These are phyloP conservation scores for Blastocystis sp. DNA, from an alignment of 352 stramenopile genomes.

Conservation along the genomic window DNA sequence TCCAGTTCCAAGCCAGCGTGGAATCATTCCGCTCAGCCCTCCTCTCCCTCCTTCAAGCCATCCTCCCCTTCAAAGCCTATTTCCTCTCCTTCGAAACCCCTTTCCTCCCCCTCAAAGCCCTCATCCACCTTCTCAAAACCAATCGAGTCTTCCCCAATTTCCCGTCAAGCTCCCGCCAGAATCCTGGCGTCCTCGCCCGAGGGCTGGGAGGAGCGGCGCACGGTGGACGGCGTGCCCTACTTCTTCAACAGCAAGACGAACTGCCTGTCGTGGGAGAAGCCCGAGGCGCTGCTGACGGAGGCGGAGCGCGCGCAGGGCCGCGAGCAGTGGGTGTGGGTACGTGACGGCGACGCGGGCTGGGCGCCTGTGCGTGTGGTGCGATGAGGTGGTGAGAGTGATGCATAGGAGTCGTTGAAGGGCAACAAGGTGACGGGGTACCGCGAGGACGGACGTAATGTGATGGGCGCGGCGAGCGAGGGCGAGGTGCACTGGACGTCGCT, in stretches of 20 bases:
- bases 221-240: conserved; percentile 75
- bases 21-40: background rate
- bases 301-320: conserved; percentile 73
- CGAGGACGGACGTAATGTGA: conserved; percentile 52
- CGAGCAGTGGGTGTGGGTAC: conserved; percentile 75
- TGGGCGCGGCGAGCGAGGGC: conserved; percentile 60
- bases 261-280: conserved; percentile 76
- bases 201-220: conserved; percentile 75
- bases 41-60: background rate
- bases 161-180: background rate
- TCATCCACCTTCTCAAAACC: background rate
- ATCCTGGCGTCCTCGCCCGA: background rate
- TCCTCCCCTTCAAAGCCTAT: background rate
- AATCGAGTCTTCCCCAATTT: background rate
- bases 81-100: background rate
- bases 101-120: background rate
- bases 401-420: conserved; percentile 44
- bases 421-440: background rate
- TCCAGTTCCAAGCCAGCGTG: background rate
- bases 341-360: conserved; percentile 71
- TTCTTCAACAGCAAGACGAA: conserved; percentile 75
- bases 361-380: conserved; percentile 70
- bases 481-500: conserved; percentile 70
- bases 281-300: conserved; percentile 73
- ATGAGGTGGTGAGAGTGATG: background rate